Conservation (phyloP, 306 rosid genomes). For the Trifolium repens region DNA sequence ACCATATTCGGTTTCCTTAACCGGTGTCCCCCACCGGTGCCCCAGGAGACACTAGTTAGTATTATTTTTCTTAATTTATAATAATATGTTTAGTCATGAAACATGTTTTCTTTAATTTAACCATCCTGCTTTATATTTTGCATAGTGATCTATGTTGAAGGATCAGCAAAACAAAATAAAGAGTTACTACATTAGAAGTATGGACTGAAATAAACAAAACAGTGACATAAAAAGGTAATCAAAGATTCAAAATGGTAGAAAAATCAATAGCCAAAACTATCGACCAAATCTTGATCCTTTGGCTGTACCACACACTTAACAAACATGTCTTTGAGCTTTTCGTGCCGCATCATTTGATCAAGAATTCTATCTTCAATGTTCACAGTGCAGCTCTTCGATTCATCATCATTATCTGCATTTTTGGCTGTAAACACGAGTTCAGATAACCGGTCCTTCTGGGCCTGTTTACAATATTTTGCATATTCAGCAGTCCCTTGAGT, state of each 20-base stretch:
- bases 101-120: too few species aligned
- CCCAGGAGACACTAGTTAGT: too few species aligned
- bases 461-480: conserved; percentile 38
- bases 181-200: conserved; percentile 10
- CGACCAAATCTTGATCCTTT: not conserved
- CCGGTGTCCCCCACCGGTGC: too few species aligned
- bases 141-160: conserved; percentile 48
- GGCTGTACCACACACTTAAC: not conserved
- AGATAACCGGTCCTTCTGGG: conserved; percentile 44
- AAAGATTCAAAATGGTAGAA: not conserved
- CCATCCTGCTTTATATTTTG: not conserved
- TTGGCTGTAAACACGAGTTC: conserved; percentile 44
- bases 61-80: too few species aligned
- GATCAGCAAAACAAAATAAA: conserved; percentile 60
- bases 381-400: not conserved
- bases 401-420: not conserved
- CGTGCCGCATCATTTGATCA: not conserved
- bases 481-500: conserved; percentile 41
- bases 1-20: too few species aligned
- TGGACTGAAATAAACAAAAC: not conserved
- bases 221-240: not conserved
- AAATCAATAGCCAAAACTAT: not conserved
- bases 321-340: not conserved
- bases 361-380: not conserved
- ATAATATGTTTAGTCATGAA: too few species aligned